phyloP scores from a whole-genome alignment of 2,329 filamentous ascomycete genomes.

The Emergomyces orientalis region DNA sequence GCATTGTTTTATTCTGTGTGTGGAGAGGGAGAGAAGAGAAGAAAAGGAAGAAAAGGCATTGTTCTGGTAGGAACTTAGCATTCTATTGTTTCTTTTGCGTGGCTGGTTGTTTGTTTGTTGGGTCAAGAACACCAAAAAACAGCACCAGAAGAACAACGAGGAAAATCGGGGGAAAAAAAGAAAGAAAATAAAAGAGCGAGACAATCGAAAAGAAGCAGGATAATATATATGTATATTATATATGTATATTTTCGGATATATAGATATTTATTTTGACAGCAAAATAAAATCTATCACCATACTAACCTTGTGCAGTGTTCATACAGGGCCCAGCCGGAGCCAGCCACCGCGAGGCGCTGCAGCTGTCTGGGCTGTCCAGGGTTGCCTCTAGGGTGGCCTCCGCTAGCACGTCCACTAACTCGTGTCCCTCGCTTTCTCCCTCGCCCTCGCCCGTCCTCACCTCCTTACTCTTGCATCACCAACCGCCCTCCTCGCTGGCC shows the following conservation, averaged over 20 bases:
- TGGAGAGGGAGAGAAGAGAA: neutral
- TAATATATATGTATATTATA: neutral
- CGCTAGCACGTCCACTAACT: slow-evolving; percentile 39
- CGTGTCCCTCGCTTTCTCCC: slow-evolving; percentile 77
- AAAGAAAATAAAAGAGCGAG: slow-evolving; percentile 12
- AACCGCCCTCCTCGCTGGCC: slow-evolving; percentile 56
- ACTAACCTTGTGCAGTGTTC: slow-evolving; percentile 43
- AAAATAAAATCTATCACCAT: neutral
- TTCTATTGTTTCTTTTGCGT: neutral
- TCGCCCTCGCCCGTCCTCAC: slow-evolving; percentile 69
- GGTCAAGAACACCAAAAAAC: neutral
- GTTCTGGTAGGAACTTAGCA: neutral
- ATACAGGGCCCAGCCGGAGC: slow-evolving; percentile 37
- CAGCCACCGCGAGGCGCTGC: slow-evolving; percentile 5
- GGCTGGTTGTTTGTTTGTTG: neutral
- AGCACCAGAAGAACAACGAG: neutral
- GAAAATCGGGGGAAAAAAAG: neutral
- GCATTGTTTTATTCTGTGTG: neutral
- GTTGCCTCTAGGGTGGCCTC: slow-evolving; percentile 42
- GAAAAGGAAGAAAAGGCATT: neutral
- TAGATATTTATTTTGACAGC: no score
- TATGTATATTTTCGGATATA: no score
- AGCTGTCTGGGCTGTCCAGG: slow-evolving; percentile 36
- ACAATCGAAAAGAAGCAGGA: slow-evolving; percentile 2
- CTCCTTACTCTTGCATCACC: slow-evolving; percentile 69